Base-by-base conservation (phyloP, 306 rosid genomes). In the Quercus dentata region DNA sequence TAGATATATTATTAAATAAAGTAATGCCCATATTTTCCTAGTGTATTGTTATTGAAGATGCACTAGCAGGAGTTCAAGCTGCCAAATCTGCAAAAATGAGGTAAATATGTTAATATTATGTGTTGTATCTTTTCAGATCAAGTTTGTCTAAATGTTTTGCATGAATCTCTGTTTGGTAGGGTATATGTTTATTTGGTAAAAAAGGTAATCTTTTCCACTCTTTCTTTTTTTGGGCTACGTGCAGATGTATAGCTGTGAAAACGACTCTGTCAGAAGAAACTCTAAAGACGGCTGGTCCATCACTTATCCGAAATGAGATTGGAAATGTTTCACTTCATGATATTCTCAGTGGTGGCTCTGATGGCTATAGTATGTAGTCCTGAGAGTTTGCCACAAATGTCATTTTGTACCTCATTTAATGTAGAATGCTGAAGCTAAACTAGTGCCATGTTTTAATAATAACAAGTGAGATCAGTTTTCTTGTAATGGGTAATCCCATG, bases 1-100 rank as follows among this genome's bases (percentile, higher is more conserved):
- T 46, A 35, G 44, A 71, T 73, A 31, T 79, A 57, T 76, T 80
- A 68, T 38, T 38, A 78, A 51, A 57, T 72, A 74, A 74, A 49
- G 18, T 75, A 15, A 59, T 78, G 14, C 76, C 12, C 71, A 58
- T 67, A 25, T 77, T 77, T 86, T 77, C 56, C 64, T 87, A 92
- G 99, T 94, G 99, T 83, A 79, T 94, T 83, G 97, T 94, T 73
- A 92, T 94, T 81, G 99, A 95, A 88, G 99, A 95, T 51, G 99
- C 99, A 11, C 84, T 92, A 71, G 99, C 96, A 65, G 99, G 99
- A 73, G 94, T 95, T 63, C 98, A 91, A 85, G 99, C 99, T 83
- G 98, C 99, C 88, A 89, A 87, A 62, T 91, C 97, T 86, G 99
- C 99, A 14, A 83, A 87, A 83, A 95, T 95, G 98, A 92, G 98